phyloP scores from a whole-genome alignment of 2,329 filamentous ascomycete species.

The Tolypocladium inflatum region DNA sequence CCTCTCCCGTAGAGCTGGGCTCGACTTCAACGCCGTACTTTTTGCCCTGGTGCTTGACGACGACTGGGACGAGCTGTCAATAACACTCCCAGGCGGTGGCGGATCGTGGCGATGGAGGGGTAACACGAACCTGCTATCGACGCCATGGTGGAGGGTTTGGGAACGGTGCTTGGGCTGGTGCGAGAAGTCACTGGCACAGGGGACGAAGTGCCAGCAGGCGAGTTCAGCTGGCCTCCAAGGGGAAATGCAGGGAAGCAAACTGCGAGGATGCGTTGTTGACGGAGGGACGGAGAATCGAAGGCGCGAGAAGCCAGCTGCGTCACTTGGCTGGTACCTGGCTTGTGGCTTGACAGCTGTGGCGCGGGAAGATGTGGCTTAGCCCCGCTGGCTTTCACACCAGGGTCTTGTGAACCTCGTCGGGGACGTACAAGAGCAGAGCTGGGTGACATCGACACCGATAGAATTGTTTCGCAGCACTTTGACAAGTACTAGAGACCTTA shows the following conservation, averaged over 20 bases:
- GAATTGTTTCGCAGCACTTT: background rate
- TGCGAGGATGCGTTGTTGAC: background rate
- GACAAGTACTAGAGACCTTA: background rate
- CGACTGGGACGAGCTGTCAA: constrained; percentile 44
- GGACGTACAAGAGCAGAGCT: too few species aligned
- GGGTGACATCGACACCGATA: background rate
- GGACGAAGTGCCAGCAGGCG: background rate
- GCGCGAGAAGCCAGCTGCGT: background rate
- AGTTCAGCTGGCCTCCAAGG: constrained; percentile 4
- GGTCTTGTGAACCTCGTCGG: background rate
- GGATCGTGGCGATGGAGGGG: constrained; percentile 6
- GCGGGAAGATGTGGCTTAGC: background rate
- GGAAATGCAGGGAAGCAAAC: background rate
- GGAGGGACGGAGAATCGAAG: background rate
- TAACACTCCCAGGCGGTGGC: background rate
- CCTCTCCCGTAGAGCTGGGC: constrained; percentile 72
- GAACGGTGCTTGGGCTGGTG: background rate
- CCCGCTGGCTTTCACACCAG: background rate
- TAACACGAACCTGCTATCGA: constrained; percentile 40
- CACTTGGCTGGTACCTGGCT: background rate
- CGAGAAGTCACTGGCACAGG: background rate
- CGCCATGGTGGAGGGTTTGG: constrained; percentile 32
- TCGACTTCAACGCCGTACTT: constrained; percentile 93
- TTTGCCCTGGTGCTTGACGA: constrained; percentile 92
- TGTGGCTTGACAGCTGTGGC: background rate